phyloP scores from a whole-genome alignment of 805 yeast genomes.

The Saccharomyces kudriavzevii region DNA sequence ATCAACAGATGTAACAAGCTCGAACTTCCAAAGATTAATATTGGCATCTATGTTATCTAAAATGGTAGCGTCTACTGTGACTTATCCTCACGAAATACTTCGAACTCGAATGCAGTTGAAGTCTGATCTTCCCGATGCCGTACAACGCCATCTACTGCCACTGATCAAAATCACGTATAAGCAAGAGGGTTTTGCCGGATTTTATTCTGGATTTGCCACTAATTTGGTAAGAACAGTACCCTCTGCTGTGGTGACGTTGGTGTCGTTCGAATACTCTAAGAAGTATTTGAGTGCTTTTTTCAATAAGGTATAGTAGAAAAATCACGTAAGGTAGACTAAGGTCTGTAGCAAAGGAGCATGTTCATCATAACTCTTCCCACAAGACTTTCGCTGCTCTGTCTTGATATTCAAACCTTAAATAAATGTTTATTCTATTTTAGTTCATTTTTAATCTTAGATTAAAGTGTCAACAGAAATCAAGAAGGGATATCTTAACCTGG shows the following conservation, averaged over 20 bases:
- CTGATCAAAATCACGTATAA: conserved; percentile 30
- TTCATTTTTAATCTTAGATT: too few species aligned
- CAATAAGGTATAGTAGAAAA: neutral
- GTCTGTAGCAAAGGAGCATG: neutral
- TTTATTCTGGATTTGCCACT: conserved; percentile 82
- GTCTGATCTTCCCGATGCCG: conserved; percentile 29
- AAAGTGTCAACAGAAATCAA: too few species aligned
- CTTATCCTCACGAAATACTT: conserved; percentile 93
- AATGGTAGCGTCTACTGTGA: conserved; percentile 78
- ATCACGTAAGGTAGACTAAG: neutral
- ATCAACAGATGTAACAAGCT: conserved; percentile 1
- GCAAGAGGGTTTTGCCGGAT: conserved; percentile 69
- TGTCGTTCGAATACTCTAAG: conserved; percentile 65
- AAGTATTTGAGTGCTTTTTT: neutral
- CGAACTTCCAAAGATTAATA: conserved; percentile 38
- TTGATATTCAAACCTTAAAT: neutral
- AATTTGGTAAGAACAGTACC: conserved; percentile 89
- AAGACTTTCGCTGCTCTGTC: neutral
- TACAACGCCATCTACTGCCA: conserved; percentile 21
- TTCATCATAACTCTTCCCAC: neutral
- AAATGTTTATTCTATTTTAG: too few species aligned
- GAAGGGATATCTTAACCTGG: too few species aligned
- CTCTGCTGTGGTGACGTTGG: conserved; percentile 89
- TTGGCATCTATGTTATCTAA: conserved; percentile 74
- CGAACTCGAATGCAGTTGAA: conserved; percentile 77